Conservation (phyloP, 228 moss, liverwort and hornwort genomes). For the Sphagnum magellanicum region DNA sequence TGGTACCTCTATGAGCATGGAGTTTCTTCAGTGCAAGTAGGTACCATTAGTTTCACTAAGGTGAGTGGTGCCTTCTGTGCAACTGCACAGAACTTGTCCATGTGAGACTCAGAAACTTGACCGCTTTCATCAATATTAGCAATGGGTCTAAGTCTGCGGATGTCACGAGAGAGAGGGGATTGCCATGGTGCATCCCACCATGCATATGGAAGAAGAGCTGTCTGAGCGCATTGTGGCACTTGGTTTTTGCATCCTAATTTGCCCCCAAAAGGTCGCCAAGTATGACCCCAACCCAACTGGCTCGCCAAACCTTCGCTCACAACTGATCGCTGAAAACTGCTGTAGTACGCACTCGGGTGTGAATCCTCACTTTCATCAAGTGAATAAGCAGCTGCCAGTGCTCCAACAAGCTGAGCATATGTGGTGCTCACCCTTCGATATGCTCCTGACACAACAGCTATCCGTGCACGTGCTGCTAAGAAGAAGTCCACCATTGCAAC, state of each 20-base stretch:
- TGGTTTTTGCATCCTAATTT: slow-evolving; percentile 55
- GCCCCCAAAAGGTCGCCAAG: slow-evolving; percentile 69
- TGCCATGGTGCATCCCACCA: slow-evolving; percentile 92
- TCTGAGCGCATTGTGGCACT: slow-evolving; percentile 43
- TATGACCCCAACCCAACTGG: slow-evolving; percentile 70
- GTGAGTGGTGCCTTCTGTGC: slow-evolving; percentile 12
- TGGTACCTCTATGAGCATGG: not conserved
- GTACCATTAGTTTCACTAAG: slow-evolving; percentile 15
- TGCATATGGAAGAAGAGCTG: slow-evolving; percentile 54
- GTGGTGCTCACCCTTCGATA: slow-evolving; percentile 69
- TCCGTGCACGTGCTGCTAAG: slow-evolving; percentile 58
- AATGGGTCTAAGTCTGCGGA: slow-evolving; percentile 27
- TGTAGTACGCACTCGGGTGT: slow-evolving; percentile 48
- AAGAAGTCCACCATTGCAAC: slow-evolving; percentile 85
- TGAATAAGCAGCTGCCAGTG: slow-evolving; percentile 60
- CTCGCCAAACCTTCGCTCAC: slow-evolving; percentile 33
- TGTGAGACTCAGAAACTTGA: slow-evolving; percentile 37
- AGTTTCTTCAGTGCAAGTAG: slow-evolving; percentile 4
- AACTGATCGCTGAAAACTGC: slow-evolving; percentile 50
- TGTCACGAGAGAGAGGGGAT: slow-evolving; percentile 36
- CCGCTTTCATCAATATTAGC: slow-evolving; percentile 21
- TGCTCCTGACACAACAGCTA: slow-evolving; percentile 63
- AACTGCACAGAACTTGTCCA: slow-evolving; percentile 31
- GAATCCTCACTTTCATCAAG: slow-evolving; percentile 14
- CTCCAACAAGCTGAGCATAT: slow-evolving; percentile 65